Evolutionary conservation across 257 asterid species (phyloP), one percentile per base, ranked within the genome.

Genomic region (Orobanche coerulescens): DNA sequence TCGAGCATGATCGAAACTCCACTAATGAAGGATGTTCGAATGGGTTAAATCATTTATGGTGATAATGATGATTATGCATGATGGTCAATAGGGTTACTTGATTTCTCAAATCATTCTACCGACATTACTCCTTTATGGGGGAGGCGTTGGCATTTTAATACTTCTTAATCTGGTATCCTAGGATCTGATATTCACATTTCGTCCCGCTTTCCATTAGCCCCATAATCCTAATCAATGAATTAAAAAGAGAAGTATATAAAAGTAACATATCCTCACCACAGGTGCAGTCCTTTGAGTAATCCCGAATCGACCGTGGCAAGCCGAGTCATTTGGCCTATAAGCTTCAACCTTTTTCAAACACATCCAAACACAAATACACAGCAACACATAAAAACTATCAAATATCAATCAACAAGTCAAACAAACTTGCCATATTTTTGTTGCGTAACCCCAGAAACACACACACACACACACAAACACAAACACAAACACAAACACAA

Each of bases 281-380:
- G 95, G 97, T 16, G 98, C 98, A 14, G 98, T 93, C 70, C 98
- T 81, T 59, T 95, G 75, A 70, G 98, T 93, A 54, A 86, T 55
- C 49, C 98, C 98, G 58, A 86, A 89, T 58, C 98, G 75, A 19
- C 83, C 95, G 34, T 93, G 97, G 77, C 95, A 86, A 76, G 98
- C 97, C 14, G 98, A 84, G 90, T 92, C 98, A 75, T 88, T 71
- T 22, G 82, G 89, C 78, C 95, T 80, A 58, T 93, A 93, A 67
- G 98, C 97, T 84, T 93, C 98, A 63, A 93, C 98, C 97, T 93
- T 68, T 64, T 19, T 49, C 61, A 68, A 61, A 43, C 62, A 72
- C 40, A 24, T 55, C 16, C 39, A 23, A 18, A 34, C 2, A 66
- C 57, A 51, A 42, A 46, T 30, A 30, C 68, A 76, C 70, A 59